phyloP scores from a whole-genome alignment of 2,329 filamentous ascomycete genomes.

The Fusarium musae region DNA sequence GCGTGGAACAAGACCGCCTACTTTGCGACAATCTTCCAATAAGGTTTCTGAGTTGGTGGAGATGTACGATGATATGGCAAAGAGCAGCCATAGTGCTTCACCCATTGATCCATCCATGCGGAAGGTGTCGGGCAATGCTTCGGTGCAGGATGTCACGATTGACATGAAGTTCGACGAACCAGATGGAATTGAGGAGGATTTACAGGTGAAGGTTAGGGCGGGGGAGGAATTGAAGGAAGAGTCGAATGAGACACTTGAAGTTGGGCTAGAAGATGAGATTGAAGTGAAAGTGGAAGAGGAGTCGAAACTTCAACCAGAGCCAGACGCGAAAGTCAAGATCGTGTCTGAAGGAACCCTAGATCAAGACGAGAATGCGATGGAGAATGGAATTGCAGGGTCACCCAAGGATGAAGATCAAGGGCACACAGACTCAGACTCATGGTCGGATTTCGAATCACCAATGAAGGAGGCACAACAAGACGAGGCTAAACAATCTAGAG shows the following conservation, averaged over 20 bases:
- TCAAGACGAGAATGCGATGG: not conserved
- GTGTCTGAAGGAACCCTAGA: not conserved
- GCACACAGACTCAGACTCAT: constrained; percentile 24
- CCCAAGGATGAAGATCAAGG: not conserved
- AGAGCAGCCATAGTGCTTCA: constrained; percentile 33
- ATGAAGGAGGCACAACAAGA: constrained; percentile 8
- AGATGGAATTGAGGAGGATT: not conserved
- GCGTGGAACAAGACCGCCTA: constrained; percentile 6
- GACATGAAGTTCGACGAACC: not conserved
- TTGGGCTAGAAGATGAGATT: not conserved
- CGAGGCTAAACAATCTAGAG: not conserved
- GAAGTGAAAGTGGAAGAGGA: constrained; percentile 3
- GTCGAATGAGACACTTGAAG: not conserved
- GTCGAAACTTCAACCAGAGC: not conserved
- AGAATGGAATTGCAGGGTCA: not conserved
- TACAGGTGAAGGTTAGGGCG: not conserved
- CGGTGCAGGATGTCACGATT: constrained; percentile 1
- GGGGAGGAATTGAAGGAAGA: not conserved
- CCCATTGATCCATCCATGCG: constrained; percentile 36
- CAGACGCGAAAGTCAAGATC: not conserved
- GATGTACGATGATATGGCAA: constrained; percentile 60
- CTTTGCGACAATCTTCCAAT: constrained; percentile 47
- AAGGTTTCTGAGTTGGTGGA: constrained; percentile 64
- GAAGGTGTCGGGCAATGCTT: constrained; percentile 11
- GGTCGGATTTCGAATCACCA: constrained; percentile 36